Base-by-base conservation (phyloP, 768 basidiomycete species). In the Tephrocybe sp. region DNA sequence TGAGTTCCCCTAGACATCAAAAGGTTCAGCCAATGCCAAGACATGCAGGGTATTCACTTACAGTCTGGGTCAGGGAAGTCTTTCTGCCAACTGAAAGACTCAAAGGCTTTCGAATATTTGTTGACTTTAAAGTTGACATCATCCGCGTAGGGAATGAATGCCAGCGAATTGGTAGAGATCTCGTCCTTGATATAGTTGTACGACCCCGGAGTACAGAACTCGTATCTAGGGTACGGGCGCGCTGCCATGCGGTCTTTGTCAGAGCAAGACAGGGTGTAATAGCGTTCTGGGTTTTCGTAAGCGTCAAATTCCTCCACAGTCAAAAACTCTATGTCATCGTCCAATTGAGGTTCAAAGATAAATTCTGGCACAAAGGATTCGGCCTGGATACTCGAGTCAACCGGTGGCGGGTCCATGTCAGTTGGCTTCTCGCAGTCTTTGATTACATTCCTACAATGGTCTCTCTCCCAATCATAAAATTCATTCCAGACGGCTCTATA, bases 61-160 rank as follows among this genome's bases (percentile, higher is more conserved):
- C 82, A 54, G 47, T 83, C 81, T 0, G 80, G 79, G 61, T 82
- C 75, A 5, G 49, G 57, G 39, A 72, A 67, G 35, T 73, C 66
- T 0, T 49, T 54, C 48, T 75, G 72, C 81, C 55, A 60, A 1
- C 54, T 47, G 41, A 75, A 72, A 0, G 2, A 7, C 0, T 55
- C 31, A 50, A 73, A 74, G 0, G 6, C 16, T 0, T 22, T 18
- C 3, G 77, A 56, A 32, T 70, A 74, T 8, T 27, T 31, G 1
- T 45, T 13, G 1, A 61, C 22, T 1, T 65, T 53, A 54, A 83
- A 82, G 0, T 7, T 15, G 0, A 61, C 55, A 34, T 82, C 75
- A 36, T 83, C 80, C 2, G 75, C 73, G 42, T 74, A 80, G 0
- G 78, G 78, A 4, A 75, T 48, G 37, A 82, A 83, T 0, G 42